Conservation (phyloP, 306 rosid species). For the Pyrus betulifolia region DNA sequence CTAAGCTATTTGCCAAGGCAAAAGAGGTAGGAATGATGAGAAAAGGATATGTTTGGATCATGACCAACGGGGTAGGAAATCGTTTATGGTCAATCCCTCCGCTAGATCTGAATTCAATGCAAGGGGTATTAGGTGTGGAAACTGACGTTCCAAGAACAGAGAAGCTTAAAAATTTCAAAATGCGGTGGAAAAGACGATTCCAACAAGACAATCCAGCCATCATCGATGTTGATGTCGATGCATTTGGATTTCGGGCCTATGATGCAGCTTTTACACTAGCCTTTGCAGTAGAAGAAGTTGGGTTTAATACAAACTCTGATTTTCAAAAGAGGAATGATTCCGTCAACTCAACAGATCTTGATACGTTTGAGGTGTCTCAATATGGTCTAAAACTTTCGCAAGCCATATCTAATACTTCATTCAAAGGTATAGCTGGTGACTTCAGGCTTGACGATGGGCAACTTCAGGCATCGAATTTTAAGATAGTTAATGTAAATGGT, state of each 20-base stretch:
- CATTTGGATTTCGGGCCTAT: slow-evolving; percentile 51
- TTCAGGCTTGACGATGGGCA: slow-evolving; percentile 25
- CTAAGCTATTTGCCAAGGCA: slow-evolving; percentile 34
- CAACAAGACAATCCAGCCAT: slow-evolving; percentile 18
- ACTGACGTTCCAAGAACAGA: slow-evolving; percentile 25
- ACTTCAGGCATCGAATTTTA: slow-evolving; percentile 18
- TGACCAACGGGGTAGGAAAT: slow-evolving; percentile 27
- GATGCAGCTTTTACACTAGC: slow-evolving; percentile 52
- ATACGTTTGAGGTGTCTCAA: background rate
- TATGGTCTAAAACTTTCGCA: slow-evolving; percentile 10
- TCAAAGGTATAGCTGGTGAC: slow-evolving; percentile 40
- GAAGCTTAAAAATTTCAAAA: slow-evolving; percentile 16
- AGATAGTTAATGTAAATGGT: slow-evolving; percentile 33
- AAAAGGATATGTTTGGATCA: slow-evolving; percentile 43
- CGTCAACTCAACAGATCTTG: slow-evolving; percentile 1
- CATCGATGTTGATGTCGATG: slow-evolving; percentile 6
- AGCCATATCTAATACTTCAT: slow-evolving; percentile 13
- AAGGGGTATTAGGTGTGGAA: slow-evolving; percentile 47
- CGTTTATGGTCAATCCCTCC: background rate
- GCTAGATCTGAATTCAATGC: slow-evolving; percentile 29
- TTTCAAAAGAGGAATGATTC: background rate
- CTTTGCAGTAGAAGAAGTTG: slow-evolving; percentile 33
- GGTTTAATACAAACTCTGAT: background rate
- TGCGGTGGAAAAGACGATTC: slow-evolving; percentile 34
- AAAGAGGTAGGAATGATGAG: slow-evolving; percentile 48